Percentiles rank a stretch among this genome's conserved stretches.
Evolutionary conservation across 441 rosid genomes (phyloP).

Genomic region (Pelargonium fulgidum): DNA sequence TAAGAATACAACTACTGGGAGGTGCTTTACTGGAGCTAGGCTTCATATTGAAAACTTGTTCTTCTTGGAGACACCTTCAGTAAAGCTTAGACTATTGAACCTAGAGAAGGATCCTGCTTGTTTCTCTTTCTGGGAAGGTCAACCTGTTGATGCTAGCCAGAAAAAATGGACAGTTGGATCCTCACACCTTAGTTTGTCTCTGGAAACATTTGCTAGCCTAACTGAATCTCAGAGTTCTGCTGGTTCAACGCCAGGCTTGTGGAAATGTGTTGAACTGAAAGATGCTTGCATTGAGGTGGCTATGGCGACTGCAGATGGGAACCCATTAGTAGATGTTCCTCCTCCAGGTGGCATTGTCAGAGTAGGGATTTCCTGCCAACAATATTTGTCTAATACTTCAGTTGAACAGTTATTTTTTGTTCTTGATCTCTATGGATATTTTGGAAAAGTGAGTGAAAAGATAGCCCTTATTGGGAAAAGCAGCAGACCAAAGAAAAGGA

Average conservation of each 20-base stretch:
- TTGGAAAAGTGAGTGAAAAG: slow-evolving; percentile 74
- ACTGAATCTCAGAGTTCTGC: slow-evolving; percentile 28
- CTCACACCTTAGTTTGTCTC: slow-evolving; percentile 58
- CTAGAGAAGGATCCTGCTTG: slow-evolving; percentile 98
- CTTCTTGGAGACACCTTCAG: slow-evolving; percentile 77
- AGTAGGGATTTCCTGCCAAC: slow-evolving; percentile 79
- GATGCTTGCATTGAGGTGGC: slow-evolving; percentile 68
- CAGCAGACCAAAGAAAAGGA: slow-evolving; percentile 37
- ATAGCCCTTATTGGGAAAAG: slow-evolving; percentile 57
- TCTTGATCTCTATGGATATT: slow-evolving; percentile 72
- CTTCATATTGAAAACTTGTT: slow-evolving; percentile 75
- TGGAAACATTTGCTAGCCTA: slow-evolving; percentile 54
- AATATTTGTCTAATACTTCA: slow-evolving; percentile 78
- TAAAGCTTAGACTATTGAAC: slow-evolving; percentile 66
- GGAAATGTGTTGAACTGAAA: slow-evolving; percentile 81
- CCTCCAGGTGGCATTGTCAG: slow-evolving; percentile 96
- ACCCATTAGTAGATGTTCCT: slow-evolving; percentile 69
- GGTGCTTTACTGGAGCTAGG: slow-evolving; percentile 73
- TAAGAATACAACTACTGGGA: slow-evolving; percentile 31
- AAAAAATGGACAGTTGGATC: slow-evolving; percentile 81
- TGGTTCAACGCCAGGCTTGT: slow-evolving; percentile 42
- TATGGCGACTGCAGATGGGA: slow-evolving; percentile 88
- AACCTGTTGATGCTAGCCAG: slow-evolving; percentile 94
- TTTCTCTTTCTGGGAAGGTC: slow-evolving; percentile 82
- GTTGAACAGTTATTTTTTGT: slow-evolving; percentile 94